Base-by-base conservation (phyloP, 1,284 basidiomycete species). In the Tremellales sp. region DNA sequence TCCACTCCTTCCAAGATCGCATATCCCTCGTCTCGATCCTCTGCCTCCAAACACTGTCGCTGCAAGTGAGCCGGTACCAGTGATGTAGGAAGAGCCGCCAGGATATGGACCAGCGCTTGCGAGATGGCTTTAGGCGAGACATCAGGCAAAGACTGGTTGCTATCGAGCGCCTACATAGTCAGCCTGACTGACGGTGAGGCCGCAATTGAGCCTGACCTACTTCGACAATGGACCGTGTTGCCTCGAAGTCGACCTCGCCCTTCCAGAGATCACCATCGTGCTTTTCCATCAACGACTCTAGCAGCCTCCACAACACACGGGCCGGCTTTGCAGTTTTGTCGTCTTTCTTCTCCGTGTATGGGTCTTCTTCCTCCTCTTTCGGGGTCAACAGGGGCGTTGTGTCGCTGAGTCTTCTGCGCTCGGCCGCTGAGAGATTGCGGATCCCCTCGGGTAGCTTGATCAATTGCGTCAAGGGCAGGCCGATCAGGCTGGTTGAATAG, bases 281-380 rank as follows among this genome's bases (percentile, higher is more conserved):
- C 11, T 45, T 48, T 7, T 53, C 54, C 64, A 72, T 72, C 10
- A 72, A 56, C 12, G 55, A 54, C 43, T 72, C 70, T 17, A 72
- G 49, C 17, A 70, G 45, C 5, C 56, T 54, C 70, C 70, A 72
- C 2, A 69, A 45, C 46, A 67, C 62, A 11, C 51, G 56, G 0
- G 63, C 64, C 10, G 70, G 61, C 47, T 61, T 63, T 19, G 51
- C 31, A 4, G 50, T 19, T 22, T 44, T 51, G 2, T 17, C 40
- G 13, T 42, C 39, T 23, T 41, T 27, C 17, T 46, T 40, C 39
- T 40, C 11, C 29, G n/a, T 8, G 21, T 21, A 23, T 22, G 23
- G 15, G 19, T 21, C 39, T 40, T 7, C 19, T n/a, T 35, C 45
- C 21, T 44, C 45, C 4, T 39, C n/a, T 25, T 52, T 35, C 15